These are phyloP conservation scores for Globisporangium recalcitrans DNA, from an alignment of 352 stramenopile genomes.

Conservation along the genomic window DNA sequence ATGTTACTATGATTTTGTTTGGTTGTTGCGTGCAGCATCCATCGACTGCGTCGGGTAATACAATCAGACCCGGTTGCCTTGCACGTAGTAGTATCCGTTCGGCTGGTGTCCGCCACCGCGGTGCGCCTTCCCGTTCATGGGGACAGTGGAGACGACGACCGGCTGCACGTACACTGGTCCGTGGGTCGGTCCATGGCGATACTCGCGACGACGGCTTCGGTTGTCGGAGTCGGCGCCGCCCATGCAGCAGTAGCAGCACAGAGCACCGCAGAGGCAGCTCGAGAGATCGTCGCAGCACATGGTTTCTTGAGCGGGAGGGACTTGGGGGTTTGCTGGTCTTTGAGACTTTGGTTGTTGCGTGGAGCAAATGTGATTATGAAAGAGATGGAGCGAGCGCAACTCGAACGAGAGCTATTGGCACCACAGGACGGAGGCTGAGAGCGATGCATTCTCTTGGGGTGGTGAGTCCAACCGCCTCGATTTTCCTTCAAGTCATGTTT, in stretches of 20 bases:
- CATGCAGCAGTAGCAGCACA: conserved; percentile 20
- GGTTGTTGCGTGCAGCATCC: neutral
- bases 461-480: no score
- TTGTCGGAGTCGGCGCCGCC: conserved; percentile 15
- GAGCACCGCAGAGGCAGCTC: conserved; percentile 27
- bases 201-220: conserved; percentile 13
- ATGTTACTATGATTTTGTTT: neutral
- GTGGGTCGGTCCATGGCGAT: conserved; percentile 6
- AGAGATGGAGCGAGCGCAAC: no score
- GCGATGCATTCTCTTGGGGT: no score
- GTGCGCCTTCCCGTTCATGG: neutral
- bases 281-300: conserved; percentile 29
- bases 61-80: conserved; percentile 1
- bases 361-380: conserved; percentile 1
- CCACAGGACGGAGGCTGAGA: neutral
- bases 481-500: neutral
- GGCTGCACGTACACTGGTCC: conserved; percentile 34
- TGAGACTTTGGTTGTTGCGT: neutral
- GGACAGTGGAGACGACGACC: conserved; percentile 20
- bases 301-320: no score
- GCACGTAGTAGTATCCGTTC: conserved; percentile 17
- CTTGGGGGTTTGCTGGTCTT: conserved; percentile 6
- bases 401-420: no score
- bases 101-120: neutral
- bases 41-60: neutral